Evolutionary conservation across 306 rosid species (phyloP), one percentile per base, ranked within the genome.

Genomic region (Vigna unguiculata): DNA sequence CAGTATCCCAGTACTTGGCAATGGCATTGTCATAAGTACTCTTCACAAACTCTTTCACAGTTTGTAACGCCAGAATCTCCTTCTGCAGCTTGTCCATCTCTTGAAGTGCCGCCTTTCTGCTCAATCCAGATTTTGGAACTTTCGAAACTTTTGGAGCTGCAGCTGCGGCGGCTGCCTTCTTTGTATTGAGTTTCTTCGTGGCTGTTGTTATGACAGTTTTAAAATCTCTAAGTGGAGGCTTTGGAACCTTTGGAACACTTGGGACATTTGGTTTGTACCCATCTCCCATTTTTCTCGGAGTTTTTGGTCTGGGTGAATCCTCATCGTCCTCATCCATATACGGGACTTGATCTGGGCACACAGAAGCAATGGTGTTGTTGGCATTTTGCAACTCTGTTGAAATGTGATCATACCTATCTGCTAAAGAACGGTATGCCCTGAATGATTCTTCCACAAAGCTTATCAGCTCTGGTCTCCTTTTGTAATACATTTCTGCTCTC

Each of bases 401-500:
- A 77, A 93, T 77, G 81, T 90, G 93, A 57, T 93, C 98, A n/a
- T 93, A 93, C 47, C 98, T 77, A 75, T 93, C 98, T 15, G 98
- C 98, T 70, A 93, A 81, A 53, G 96, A 85, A 74, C 94, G 85
- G 75, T 93, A 93, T 52, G 91, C 91, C 43, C 87, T 83, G 71
- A 87, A 90, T 10, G 91, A 74, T 80, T 93, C 98, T 75, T 93
- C 96, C 73, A 93, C 96, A 49, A 89, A 93, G 79, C 17, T 76
- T 69, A 93, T 89, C 77, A 93, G 76, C 74, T 93, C 98, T 17
- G 96, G 98, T 74, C 98, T 89, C 74, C 86, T 89, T 71, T 89
- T 93, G 79, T 86, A 93, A 79, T 90, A 93, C 98, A 93, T 93
- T 84, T 93, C 93, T 80, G 98, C 98, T 74, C 94, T 90, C 87